Evolutionary conservation across 495 filamentous ascomycete species (phyloP).

Genomic region (Endocarpon pusillum): DNA sequence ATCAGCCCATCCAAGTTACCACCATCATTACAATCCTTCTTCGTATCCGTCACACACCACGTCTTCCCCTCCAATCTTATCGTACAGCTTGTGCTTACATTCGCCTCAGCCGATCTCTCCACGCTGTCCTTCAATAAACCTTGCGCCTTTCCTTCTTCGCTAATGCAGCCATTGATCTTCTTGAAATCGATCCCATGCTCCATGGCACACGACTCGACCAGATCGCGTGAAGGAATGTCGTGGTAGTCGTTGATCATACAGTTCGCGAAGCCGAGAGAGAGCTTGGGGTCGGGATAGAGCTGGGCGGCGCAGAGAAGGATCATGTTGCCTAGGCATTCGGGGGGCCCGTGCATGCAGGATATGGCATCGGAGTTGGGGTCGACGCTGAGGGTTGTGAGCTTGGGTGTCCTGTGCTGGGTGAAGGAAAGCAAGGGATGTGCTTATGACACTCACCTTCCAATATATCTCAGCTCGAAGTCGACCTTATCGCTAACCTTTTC

Average conservation of each 20-base stretch:
- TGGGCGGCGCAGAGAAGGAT: conserved; percentile 76
- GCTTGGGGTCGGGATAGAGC: conserved; percentile 45
- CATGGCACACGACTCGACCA: conserved; percentile 71
- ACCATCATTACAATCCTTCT: conserved; percentile 64
- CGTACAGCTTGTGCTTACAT: conserved; percentile 74
- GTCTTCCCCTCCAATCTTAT: conserved; percentile 59
- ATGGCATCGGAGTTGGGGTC: conserved; percentile 36
- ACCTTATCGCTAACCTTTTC: conserved; percentile 64
- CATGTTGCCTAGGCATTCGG: conserved; percentile 88
- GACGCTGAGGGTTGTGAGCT: conserved; percentile 3
- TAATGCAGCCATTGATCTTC: conserved; percentile 61
- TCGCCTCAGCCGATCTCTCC: conserved; percentile 43
- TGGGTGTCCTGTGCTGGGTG: no score
- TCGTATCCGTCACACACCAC: conserved; percentile 75
- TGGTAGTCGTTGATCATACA: conserved; percentile 60
- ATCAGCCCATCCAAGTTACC: conserved; percentile 54
- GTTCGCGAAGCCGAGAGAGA: conserved; percentile 77
- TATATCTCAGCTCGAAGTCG: conserved; percentile 78
- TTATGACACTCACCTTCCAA: conserved; percentile 49
- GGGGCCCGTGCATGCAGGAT: conserved; percentile 71
- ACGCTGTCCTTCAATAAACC: conserved; percentile 62
- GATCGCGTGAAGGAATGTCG: conserved; percentile 51
- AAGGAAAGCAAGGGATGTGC: background rate
- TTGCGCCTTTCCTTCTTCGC: conserved; percentile 43
- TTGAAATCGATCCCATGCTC: conserved; percentile 80